phyloP scores from a whole-genome alignment of 352 stramenopile species.

The Phytophthora megakarya region DNA sequence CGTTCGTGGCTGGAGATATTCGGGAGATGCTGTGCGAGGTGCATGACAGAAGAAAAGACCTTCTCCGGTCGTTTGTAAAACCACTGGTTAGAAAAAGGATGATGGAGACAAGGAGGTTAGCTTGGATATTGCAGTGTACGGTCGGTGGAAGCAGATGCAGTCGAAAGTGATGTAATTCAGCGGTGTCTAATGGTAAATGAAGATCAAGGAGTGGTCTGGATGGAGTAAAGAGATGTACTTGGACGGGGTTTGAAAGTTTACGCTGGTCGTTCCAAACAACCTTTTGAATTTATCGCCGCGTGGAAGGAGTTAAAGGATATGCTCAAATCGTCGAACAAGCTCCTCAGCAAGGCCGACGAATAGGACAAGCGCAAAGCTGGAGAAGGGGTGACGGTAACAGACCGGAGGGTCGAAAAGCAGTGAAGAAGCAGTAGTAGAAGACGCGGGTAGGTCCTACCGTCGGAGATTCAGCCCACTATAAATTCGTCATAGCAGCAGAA shows the following conservation, averaged over 20 bases:
- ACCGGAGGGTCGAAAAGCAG: background rate
- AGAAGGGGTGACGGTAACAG: too few relatives aligned
- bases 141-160: slow-evolving; percentile 8
- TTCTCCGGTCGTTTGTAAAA: too few relatives aligned
- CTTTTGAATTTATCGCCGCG: slow-evolving; percentile 16
- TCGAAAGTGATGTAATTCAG: slow-evolving; percentile 5
- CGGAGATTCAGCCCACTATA: background rate
- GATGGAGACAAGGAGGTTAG: too few relatives aligned
- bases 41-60: too few relatives aligned
- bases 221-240: slow-evolving; percentile 21
- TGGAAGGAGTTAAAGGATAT: slow-evolving; percentile 22
- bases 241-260: slow-evolving; percentile 9
- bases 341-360: background rate
- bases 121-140: background rate
- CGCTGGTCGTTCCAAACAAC: slow-evolving; percentile 5
- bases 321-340: slow-evolving; percentile 1
- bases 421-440: background rate
- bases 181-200: slow-evolving; percentile 8
- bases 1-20: too few relatives aligned
- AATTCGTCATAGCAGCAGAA: background rate
- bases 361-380: background rate
- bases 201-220: slow-evolving; percentile 4
- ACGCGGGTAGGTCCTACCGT: too few relatives aligned
- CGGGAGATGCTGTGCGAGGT: too few relatives aligned
- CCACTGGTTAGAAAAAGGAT: too few relatives aligned